phyloP scores from a whole-genome alignment of 169 alveolate genomes.

The Perkinsus chesapeaki region DNA sequence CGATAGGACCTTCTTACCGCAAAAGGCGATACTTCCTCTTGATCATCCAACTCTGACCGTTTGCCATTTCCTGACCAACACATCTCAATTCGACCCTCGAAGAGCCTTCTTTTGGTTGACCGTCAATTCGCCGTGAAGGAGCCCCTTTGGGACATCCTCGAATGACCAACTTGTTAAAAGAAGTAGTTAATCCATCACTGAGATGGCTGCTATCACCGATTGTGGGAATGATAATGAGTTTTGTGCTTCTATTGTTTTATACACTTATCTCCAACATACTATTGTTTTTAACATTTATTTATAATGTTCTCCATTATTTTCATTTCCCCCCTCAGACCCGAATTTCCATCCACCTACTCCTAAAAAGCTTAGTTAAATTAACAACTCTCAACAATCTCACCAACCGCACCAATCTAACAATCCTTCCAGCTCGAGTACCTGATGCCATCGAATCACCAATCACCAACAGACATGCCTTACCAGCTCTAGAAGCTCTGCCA shows the following conservation, averaged over 20 bases:
- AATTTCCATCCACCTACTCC: background rate
- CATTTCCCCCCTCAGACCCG: background rate
- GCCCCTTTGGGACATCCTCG: no score
- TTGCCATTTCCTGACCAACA: conserved; percentile 33
- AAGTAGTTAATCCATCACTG: background rate
- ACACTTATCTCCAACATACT: no score
- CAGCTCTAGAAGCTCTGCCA: conserved; percentile 50
- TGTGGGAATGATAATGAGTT: no score
- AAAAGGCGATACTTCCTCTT: conserved; percentile 43
- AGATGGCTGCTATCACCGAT: no score
- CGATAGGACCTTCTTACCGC: conserved; percentile 17
- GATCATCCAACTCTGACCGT: conserved; percentile 25
- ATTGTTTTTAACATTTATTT: no score
- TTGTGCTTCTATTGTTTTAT: no score
- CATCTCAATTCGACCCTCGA: no score
- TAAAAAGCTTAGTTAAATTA: conserved; percentile 29
- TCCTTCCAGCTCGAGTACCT: conserved; percentile 15
- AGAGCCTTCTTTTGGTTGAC: no score
- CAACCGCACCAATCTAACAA: conserved; percentile 47
- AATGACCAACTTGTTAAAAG: no score
- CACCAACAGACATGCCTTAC: conserved; percentile 1
- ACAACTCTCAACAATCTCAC: conserved; percentile 50
- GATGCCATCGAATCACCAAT: background rate
- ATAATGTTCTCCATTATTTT: no score
- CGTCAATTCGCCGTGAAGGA: no score